Base-by-base conservation (phyloP, 441 rosid species). In the Theobroma grandiflorum region DNA sequence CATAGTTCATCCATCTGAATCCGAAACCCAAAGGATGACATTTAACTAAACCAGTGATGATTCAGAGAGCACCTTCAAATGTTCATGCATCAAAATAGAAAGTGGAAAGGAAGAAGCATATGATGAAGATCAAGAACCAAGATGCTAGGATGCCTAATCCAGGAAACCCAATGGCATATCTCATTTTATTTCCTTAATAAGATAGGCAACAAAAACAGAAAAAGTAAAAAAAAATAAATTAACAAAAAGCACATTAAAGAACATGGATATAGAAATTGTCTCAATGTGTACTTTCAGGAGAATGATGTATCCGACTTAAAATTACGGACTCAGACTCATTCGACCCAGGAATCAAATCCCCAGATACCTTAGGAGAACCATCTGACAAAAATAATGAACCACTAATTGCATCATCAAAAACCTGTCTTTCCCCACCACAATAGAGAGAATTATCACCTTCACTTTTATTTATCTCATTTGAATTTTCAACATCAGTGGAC, bases 281-380 rank as follows among this genome's bases (percentile, higher is more conserved):
- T 95, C 94, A 97, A 94, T 93, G 99, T 94, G 97, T 95, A 97
- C 91, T 95, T 94, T 93, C 93, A 88, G 97, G 91, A 85, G 98
- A 95, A 90, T 92, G 87, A 92, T 93, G 98, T 95, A 95, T 97
- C 98, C 95, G 95, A 92, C 92, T 94, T 86, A 89, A 84, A 86
- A 92, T 87, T 85, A 88, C 90, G 82, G 89, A 88, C 91, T 88
- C 91, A 69, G 89, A 87, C 93, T 88, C 93, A 86, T 88, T 89
- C 76, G 90, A 84, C 79, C 83, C 90, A 65, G 89, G 86, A 87
- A 82, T 88, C 86, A 93, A 87, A 61, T 83, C 81, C 85, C 84
- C 91, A 38, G 80, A 79, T 81, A 82, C 90, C 87, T 83, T 80
- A 37, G 85, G 77, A 79, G 93, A 85, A 82, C 81, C 91, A 84